Conservation (phyloP, 2,329 filamentous ascomycete species). For the Spiromastix sp. region DNA sequence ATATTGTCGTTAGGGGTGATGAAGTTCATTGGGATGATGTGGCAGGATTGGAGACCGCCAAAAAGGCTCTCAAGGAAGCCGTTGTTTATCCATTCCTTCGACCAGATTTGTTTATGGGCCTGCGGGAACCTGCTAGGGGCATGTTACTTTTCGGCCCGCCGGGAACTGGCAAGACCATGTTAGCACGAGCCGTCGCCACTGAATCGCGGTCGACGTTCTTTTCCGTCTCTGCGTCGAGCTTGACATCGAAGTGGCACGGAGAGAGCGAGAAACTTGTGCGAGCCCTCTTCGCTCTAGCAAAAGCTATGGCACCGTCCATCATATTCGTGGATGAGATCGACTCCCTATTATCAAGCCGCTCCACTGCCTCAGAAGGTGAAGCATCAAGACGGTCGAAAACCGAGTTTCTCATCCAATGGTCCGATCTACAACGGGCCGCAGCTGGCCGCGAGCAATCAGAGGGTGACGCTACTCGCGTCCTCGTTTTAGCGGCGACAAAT, state of each 20-base stretch:
- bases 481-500: conserved; percentile 92
- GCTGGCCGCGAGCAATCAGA: conserved; percentile 63
- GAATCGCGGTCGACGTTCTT: conserved; percentile 95
- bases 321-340: conserved; percentile 99
- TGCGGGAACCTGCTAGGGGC: conserved; percentile 84
- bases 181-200: conserved; percentile 86
- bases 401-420: conserved; percentile 97
- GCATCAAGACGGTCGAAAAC: conserved; percentile 92
- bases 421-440: conserved; percentile 81
- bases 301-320: conserved; percentile 80
- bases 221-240: conserved; percentile 84
- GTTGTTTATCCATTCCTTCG: conserved; percentile 95
- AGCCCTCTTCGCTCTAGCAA: conserved; percentile 82
- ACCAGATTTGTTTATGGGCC: conserved; percentile 88
- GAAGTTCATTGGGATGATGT: conserved; percentile 93
- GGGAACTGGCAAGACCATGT: conserved; percentile 98
- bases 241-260: conserved; percentile 92
- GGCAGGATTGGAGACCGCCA: conserved; percentile 80
- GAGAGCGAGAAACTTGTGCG: conserved; percentile 95
- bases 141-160: conserved; percentile 96
- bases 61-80: conserved; percentile 83
- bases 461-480: conserved; percentile 76
- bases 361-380: conserved; percentile 73
- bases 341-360: conserved; percentile 75
- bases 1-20: conserved; percentile 89